Conservation (phyloP, 257 asterid species). For the Rauvolfia tetraphylla region DNA sequence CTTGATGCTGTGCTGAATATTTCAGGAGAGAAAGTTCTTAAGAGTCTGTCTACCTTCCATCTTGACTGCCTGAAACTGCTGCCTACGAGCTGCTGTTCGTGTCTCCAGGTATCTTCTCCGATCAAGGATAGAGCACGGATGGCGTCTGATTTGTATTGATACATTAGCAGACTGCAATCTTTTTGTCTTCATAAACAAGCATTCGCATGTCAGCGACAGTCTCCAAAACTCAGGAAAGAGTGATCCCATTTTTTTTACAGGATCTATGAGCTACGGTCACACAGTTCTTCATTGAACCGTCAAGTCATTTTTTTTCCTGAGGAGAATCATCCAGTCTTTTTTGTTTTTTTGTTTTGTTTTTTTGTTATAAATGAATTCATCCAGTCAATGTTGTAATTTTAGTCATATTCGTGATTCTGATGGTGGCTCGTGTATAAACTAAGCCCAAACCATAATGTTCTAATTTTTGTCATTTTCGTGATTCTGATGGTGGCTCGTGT, state of each 20-base stretch:
- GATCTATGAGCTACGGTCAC: not conserved
- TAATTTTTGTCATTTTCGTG: too few relatives aligned
- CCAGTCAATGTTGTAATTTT: too few relatives aligned
- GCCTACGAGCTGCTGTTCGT: not conserved
- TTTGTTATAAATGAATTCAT: too few relatives aligned
- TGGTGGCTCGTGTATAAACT: too few relatives aligned
- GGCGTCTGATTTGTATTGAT: not conserved
- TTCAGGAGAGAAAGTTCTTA: constrained; percentile 7
- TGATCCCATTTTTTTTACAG: not conserved
- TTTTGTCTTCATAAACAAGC: too few relatives aligned
- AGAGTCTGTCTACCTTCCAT: not conserved
- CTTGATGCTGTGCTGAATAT: not conserved
- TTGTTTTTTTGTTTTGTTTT: too few relatives aligned
- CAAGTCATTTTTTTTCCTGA: not conserved
- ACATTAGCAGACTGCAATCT: not conserved
- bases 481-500: too few relatives aligned
- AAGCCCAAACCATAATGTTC: too few relatives aligned
- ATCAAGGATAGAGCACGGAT: not conserved
- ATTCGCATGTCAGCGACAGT: not conserved
- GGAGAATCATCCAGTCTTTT: not conserved
- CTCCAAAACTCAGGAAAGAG: not conserved
- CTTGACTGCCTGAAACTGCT: not conserved
- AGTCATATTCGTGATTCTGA: too few relatives aligned
- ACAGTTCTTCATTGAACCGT: not conserved
- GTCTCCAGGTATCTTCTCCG: not conserved